phyloP scores from a whole-genome alignment of 208 protist genomes.

The Leishmania arabica region DNA sequence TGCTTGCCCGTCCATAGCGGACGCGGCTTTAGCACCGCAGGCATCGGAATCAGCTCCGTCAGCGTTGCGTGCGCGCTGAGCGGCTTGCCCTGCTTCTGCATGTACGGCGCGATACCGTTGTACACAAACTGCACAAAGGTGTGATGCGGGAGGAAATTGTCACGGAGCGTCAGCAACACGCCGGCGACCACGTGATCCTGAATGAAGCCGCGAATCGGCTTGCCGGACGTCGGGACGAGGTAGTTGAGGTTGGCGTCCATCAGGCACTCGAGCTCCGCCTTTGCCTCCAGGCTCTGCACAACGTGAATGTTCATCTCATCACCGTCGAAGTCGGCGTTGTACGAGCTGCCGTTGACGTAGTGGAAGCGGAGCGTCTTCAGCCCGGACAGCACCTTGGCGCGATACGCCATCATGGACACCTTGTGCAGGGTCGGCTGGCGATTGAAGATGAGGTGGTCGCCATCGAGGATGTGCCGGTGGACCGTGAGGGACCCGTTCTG shows the following conservation, averaged over 20 bases:
- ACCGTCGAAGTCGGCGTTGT: conserved; percentile 99
- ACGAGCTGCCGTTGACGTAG: conserved; percentile 99
- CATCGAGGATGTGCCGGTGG: conserved; percentile 97
- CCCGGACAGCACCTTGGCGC: conserved; percentile 91
- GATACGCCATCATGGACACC: conserved; percentile 98
- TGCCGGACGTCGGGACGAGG: conserved; percentile 94
- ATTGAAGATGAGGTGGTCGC: conserved; percentile 99
- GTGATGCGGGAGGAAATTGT: conserved; percentile 96
- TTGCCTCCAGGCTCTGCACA: conserved; percentile 95
- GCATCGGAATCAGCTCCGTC: conserved; percentile 82
- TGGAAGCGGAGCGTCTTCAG: conserved; percentile 99
- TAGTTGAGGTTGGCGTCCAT: conserved; percentile 98
- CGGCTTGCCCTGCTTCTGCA: conserved; percentile 55
- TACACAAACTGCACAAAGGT: conserved; percentile 96
- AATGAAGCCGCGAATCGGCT: conserved; percentile 99
- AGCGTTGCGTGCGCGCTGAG: conserved; percentile 49
- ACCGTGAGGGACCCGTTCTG: conserved; percentile 89
- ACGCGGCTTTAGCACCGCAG: conserved; percentile 95
- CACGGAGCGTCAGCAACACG: conserved; percentile 95
- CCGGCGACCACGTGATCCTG: conserved; percentile 99
- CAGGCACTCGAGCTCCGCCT: conserved; percentile 95
- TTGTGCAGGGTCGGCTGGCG: conserved; percentile 99
- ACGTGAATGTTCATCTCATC: conserved; percentile 99
- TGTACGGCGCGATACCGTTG: conserved; percentile 83
- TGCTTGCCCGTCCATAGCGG: conserved; percentile 98